Evolutionary conservation across 345 rosid species (phyloP), one percentile per base, ranked within the genome.

Genomic region (Bretschneidera sinensis): DNA sequence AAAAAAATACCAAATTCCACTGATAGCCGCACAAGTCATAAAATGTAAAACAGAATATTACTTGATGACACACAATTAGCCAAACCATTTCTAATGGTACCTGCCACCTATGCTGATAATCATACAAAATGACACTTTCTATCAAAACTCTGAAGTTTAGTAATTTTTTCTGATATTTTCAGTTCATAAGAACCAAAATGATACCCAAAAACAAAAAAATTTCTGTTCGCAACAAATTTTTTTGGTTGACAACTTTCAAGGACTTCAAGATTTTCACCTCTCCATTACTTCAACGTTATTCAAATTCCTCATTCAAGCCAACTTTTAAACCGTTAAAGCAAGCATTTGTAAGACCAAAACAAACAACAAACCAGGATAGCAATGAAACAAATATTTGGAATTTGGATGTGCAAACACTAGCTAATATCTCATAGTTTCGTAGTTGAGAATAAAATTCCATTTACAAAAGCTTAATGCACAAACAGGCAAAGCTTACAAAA

Each of bases 371-470:
- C 21, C 21, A 17, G 9, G 17, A 43, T 22, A n/a, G n/a, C n/a
- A n/a, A n/a, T n/a, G n/a, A n/a, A n/a, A n/a, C n/a, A n/a, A n/a
- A n/a, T n/a, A n/a, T n/a, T n/a, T n/a, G n/a, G n/a, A n/a, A n/a
- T n/a, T n/a, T n/a, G n/a, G n/a, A n/a, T n/a, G n/a, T n/a, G n/a
- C n/a, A n/a, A n/a, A n/a, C n/a, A n/a, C 35, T 15, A 59, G 20
- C 6, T 15, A 0, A 19, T n/a, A 21, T 23, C 23, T 39, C 17
- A 23, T 25, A 33, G 31, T 18, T 15, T 10, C 23, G 35, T 18
- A n/a, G 21, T 50, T 18, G 33, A 23, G 33, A 61, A 61, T 10
- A 47, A 43, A 61, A 4, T 17, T n/a, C 35, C n/a, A 28, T 59
- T 23, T 16, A 1, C 17, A 17, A 62, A 9, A 24, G 21, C 34